Evolutionary conservation across 139 green algal species (phyloP).

Genomic region (Ettlia oleoabundans): DNA sequence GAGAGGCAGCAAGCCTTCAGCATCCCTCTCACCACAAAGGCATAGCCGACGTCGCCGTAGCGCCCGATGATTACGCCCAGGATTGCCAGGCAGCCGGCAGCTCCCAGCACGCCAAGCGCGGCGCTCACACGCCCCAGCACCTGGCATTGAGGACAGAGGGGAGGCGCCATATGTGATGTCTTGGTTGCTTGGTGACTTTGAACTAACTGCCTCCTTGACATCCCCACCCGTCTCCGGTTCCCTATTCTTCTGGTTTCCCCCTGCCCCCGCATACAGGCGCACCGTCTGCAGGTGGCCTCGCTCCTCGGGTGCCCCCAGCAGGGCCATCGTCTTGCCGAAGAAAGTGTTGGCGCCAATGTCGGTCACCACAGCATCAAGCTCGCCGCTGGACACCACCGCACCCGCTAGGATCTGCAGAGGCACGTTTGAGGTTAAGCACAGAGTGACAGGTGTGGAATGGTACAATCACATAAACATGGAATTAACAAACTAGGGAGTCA

Average conservation of each 20-base stretch:
- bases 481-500: too few relatives aligned
- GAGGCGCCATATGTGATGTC: too few relatives aligned
- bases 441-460: too few relatives aligned
- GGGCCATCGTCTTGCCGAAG: constrained; percentile 80
- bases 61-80: constrained; percentile 32
- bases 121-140: constrained; percentile 30
- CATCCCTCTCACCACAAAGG: constrained; percentile 21
- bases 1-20: background rate
- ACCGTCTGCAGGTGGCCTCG: constrained; percentile 63
- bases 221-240: too few relatives aligned
- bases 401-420: constrained; percentile 62
- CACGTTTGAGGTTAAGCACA: too few relatives aligned
- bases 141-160: background rate
- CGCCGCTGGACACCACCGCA: constrained; percentile 81
- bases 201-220: too few relatives aligned
- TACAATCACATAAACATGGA: too few relatives aligned
- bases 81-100: constrained; percentile 35
- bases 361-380: constrained; percentile 75
- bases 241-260: too few relatives aligned
- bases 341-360: constrained; percentile 83
- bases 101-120: constrained; percentile 20
- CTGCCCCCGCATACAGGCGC: background rate
- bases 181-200: too few relatives aligned
- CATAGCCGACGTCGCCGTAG: constrained; percentile 10
- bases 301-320: constrained; percentile 57